Conservation (phyloP, 1,139 yeast genomes). For the Nakaseomyces uthaithaninus region DNA sequence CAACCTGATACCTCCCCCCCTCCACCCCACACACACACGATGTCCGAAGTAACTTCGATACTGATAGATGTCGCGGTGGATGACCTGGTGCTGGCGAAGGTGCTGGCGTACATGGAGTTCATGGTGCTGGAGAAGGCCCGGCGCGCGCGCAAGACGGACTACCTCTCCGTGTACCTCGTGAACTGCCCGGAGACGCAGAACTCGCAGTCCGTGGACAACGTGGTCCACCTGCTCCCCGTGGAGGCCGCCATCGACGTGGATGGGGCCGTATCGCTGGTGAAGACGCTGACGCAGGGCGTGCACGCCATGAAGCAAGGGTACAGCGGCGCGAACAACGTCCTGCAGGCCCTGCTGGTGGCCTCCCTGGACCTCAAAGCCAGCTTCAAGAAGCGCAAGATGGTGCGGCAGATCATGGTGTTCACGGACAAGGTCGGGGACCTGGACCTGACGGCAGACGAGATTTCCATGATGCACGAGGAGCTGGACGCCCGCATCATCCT, state of each 20-base stretch:
- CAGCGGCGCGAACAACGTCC: constrained; percentile 11
- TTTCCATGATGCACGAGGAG: constrained; percentile 20
- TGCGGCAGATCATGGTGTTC: constrained; percentile 38
- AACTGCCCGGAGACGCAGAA: constrained; percentile 25
- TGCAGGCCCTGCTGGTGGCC: constrained; percentile 31
- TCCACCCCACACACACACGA: neutral
- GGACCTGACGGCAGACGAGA: constrained; percentile 31
- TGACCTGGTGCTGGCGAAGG: constrained; percentile 11
- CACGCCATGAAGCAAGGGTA: constrained; percentile 1
- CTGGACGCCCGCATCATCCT: constrained; percentile 20
- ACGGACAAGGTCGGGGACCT: constrained; percentile 38
- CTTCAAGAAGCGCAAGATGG: constrained; percentile 33
- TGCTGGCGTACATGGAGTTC: constrained; percentile 23
- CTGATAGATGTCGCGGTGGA: constrained; percentile 5
- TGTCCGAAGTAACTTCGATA: constrained; percentile 4
- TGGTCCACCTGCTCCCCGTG: constrained; percentile 21
- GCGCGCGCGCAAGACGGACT: constrained; percentile 28
- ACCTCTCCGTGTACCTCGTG: constrained; percentile 25
- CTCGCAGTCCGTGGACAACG: constrained; percentile 23
- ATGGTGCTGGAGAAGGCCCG: constrained; percentile 24
- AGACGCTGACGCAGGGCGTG: constrained; percentile 7
- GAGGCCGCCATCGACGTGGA: constrained; percentile 21
- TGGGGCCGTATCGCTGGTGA: constrained; percentile 11
- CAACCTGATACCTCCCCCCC: too few species aligned
- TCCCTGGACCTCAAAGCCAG: constrained; percentile 29